Percentiles rank a stretch among this genome's conserved stretches.
Conservation (phyloP, 192 early-diverging fungal genomes). For the Entomortierella beljakovae region DNA sequence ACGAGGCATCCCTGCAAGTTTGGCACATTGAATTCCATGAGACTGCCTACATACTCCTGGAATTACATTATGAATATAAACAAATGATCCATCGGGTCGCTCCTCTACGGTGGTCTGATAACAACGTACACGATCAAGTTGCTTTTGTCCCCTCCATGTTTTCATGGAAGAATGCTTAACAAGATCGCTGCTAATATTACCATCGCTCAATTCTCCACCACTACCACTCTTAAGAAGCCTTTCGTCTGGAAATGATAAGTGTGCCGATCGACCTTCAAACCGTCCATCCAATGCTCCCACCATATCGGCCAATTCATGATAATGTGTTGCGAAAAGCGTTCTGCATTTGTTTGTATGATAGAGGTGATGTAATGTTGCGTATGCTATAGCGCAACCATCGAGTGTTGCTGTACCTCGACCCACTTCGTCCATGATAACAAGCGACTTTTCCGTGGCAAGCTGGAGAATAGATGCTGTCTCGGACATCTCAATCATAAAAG, state of each 20-base stretch:
- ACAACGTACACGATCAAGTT: conserved; percentile 24
- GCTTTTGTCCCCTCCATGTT: conserved; percentile 19
- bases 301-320: conserved; percentile 76
- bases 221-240: neutral
- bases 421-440: conserved; percentile 67
- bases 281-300: conserved; percentile 26
- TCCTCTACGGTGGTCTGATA: conserved; percentile 56
- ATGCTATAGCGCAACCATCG: conserved; percentile 80
- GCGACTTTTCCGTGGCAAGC: conserved; percentile 55
- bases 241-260: neutral
- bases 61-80: conserved; percentile 72
- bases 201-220: neutral
- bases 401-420: conserved; percentile 67
- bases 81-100: conserved; percentile 54
- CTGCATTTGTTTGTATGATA: conserved; percentile 67
- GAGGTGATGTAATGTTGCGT: conserved; percentile 71
- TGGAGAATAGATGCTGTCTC: conserved; percentile 61
- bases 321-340: conserved; percentile 83
- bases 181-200: neutral
- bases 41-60: conserved; percentile 75
- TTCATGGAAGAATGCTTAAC: neutral
- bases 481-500: conserved; percentile 67
- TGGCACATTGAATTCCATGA: conserved; percentile 80
- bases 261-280: neutral
- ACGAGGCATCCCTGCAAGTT: conserved; percentile 72